Evolutionary conservation across 106 monocot genomes (phyloP), one percentile per base, ranked within the genome.

Genomic region (Ottelia alismoides): DNA sequence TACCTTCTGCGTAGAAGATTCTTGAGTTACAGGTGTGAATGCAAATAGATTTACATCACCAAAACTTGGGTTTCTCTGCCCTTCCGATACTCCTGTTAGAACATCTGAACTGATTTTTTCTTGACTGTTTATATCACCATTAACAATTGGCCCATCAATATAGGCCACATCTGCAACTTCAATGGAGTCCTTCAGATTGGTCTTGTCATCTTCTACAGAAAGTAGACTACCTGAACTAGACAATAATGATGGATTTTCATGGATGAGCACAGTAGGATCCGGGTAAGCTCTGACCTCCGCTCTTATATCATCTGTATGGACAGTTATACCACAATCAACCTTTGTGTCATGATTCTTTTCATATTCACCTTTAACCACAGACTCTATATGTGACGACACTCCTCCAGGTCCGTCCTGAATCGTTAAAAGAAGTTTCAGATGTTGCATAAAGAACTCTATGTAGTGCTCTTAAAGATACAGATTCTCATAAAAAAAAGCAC

Each of bases 221-320:
- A 63, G 30, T 23, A 62, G 19, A 10, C 1, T 28, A 3, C 2
- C 7, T 11, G 51, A 66, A 25, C 46, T 23, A 31, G 73, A 72
- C 47, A 12, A 45, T 22, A 74, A 21, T 22, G 62, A 59, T 63
- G 79, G 72, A 52, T 78, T 81, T 64, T 77, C 76, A 61, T 69
- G 83, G 11, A 96, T 68, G 58, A 74, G 76, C 51, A 96, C 62
- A 20, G 88, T 88, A 31, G 79, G 89, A 59, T 82, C 96, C 75
- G 74, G 82, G 63, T 55, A 68, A 60, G 63, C 68, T 56, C 56
- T 25, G 22, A 73, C 22, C 31, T 72, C 77, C 59, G 77, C 76
- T 60, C 69, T 65, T 25, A 70, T 49, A 67, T 26, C 45, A 23
- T 49, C 60, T 22, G 51, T 45, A 30, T 18, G 51, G 27, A 25